Evolutionary conservation across 805 yeast species (phyloP).

Genomic region (Yarrowia osloensis): DNA sequence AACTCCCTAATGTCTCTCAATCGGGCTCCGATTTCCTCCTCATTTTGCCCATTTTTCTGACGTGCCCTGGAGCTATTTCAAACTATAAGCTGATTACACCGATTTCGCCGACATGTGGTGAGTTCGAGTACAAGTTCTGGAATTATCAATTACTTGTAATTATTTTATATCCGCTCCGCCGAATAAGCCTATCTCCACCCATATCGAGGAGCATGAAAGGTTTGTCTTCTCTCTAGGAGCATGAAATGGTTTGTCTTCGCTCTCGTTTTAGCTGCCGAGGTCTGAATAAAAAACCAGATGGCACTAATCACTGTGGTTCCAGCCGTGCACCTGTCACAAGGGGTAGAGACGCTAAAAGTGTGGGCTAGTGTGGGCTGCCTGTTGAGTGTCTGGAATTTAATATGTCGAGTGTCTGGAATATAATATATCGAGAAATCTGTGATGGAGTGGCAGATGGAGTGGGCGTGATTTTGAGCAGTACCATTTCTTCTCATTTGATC

Average conservation of each 20-base stretch:
- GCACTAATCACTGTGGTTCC: neutral
- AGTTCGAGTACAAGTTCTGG: too few species aligned
- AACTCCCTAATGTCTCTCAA: too few species aligned
- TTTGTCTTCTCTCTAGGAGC: too few species aligned
- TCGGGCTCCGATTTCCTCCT: too few species aligned
- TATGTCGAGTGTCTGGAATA: too few species aligned
- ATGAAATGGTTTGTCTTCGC: too few species aligned
- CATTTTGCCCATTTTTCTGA: neutral
- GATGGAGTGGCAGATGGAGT: neutral
- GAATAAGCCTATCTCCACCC: too few species aligned
- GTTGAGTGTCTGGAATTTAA: neutral
- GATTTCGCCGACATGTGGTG: neutral
- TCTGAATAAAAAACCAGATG: neutral
- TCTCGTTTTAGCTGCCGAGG: neutral
- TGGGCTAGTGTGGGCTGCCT: neutral
- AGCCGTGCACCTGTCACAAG: slow-evolving; percentile 5
- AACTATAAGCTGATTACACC: neutral
- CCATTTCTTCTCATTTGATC: too few species aligned
- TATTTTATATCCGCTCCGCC: too few species aligned
- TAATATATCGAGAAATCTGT: neutral
- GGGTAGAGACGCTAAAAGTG: neutral
- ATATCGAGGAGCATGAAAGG: too few species aligned
- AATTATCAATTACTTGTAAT: too few species aligned
- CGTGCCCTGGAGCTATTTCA: neutral
- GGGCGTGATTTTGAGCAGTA: too few species aligned